Evolutionary conservation across 2,329 filamentous ascomycete species (phyloP), one percentile per base, ranked within the genome.

Genomic region (Sporothrix pseudoabietina): DNA sequence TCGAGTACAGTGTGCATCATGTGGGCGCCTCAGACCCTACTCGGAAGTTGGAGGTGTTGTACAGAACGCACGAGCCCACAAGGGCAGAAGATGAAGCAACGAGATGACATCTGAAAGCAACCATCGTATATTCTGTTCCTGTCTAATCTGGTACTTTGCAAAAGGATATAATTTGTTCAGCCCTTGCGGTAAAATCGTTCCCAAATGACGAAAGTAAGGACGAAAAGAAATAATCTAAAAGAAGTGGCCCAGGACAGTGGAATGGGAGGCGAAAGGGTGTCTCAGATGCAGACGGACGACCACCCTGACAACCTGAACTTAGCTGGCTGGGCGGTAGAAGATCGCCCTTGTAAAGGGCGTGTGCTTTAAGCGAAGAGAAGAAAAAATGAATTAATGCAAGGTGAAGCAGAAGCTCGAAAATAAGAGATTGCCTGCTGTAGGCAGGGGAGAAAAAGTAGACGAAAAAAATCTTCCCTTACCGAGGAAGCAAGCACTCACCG

Each of bases 331-430:
- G 30, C 22, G 30, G 47, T n/a, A 30, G 57, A 30, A 35, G 44
- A 68, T 32, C 44, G 44, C 63, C 65, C 63, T 66, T 66, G 32
- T 22, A 22, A 44, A 49, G 41, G 63, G 44, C 8, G 65, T 44
- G 32, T 26, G 14, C 19, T 65, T 12, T 22, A 22, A n/a, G 59
- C 19, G 35, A 65, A 10, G 32, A 61, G 19, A 16, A 35, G 35
- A n/a, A 14, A 14, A 22, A 10, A 35, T 26, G 26, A 35, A 9
- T 22, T 9, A 8, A 35, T 35, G 30, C 5, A 19, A 35, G 30
- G 30, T 35, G 30, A 35, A 35, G 55, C 35, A 47, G 30, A 47
- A 16, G 4, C 4, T 8, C 35, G 26, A 3, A 14, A 30, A 55
- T 7, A 16, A n/a, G 55, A 59, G 30, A n/a, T 59, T 59, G 55